These are phyloP conservation scores for Aspergillus phoenicis DNA, from an alignment of 2,329 filamentous ascomycete species.

Conservation along the genomic window DNA sequence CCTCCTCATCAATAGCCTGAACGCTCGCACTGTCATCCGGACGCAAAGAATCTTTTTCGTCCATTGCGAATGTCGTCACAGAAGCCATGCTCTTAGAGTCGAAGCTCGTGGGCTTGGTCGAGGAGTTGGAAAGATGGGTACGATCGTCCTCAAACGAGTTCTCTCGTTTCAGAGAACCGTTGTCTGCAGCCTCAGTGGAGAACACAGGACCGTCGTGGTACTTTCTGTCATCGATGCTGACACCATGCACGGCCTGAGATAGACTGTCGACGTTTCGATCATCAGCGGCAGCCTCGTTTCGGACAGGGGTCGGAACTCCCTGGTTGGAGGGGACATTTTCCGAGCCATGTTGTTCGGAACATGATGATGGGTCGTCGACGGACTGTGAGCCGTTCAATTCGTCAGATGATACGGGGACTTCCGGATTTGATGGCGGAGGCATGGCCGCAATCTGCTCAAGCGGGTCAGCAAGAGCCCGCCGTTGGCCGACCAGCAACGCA, in stretches of 20 bases:
- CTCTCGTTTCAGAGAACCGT: conserved; percentile 38
- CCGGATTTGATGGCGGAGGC: conserved; percentile 36
- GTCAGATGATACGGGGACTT: conserved; percentile 28
- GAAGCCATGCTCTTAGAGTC: conserved; percentile 95
- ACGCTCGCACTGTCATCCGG: conserved; percentile 96
- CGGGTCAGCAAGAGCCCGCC: background rate
- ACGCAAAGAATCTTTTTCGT: conserved; percentile 92
- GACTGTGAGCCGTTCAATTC: conserved; percentile 30
- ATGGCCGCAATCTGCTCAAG: conserved; percentile 47
- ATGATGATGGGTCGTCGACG: conserved; percentile 20
- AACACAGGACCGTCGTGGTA: conserved; percentile 30
- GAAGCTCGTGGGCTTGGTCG: conserved; percentile 82
- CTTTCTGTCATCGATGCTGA: conserved; percentile 35
- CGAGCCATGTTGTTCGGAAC: conserved; percentile 24
- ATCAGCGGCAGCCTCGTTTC: conserved; percentile 19
- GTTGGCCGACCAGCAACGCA: background rate
- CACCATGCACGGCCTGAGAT: conserved; percentile 36
- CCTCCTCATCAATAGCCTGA: conserved; percentile 87
- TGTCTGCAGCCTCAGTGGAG: conserved; percentile 31
- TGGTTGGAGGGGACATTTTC: conserved; percentile 22
- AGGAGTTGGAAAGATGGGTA: conserved; percentile 58
- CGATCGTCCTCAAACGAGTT: conserved; percentile 49
- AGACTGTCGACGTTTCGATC: conserved; percentile 35
- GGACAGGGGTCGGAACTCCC: conserved; percentile 21
- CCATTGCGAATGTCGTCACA: conserved; percentile 90